Conservation (phyloP, 1,284 basidiomycete species). For the Naganishia sp. region DNA sequence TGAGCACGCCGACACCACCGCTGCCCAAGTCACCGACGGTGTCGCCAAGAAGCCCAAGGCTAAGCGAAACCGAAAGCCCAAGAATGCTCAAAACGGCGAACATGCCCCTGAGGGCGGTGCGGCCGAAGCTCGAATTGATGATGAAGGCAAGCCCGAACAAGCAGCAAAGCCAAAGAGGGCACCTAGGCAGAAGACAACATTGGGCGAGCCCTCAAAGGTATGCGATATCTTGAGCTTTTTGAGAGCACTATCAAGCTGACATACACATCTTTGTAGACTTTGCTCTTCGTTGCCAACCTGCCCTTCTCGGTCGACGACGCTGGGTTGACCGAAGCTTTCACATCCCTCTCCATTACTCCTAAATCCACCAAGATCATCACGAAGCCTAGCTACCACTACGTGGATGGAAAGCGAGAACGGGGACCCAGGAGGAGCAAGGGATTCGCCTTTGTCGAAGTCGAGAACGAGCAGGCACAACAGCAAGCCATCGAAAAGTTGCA, state of each 20-base stretch:
- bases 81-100: conserved; percentile 46
- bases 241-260: conserved; percentile 32
- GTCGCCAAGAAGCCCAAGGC: conserved; percentile 30
- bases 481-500: conserved; percentile 77
- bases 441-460: conserved; percentile 91
- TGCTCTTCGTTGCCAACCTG: conserved; percentile 92
- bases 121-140: conserved; percentile 51
- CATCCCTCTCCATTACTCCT: conserved; percentile 74
- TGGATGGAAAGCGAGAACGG: conserved; percentile 60
- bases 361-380: conserved; percentile 81
- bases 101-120: conserved; percentile 37
- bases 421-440: conserved; percentile 67
- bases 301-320: conserved; percentile 85
- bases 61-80: conserved; percentile 37
- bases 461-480: conserved; percentile 75
- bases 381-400: conserved; percentile 61
- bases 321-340: conserved; percentile 73
- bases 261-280: conserved; percentile 58
- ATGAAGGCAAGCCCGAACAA: conserved; percentile 38
- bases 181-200: conserved; percentile 12
- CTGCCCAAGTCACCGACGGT: conserved; percentile 23
- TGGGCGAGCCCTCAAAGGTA: conserved; percentile 46
- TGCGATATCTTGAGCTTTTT: conserved; percentile 58
- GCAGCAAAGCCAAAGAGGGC: conserved; percentile 40
- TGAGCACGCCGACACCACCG: conserved; percentile 26